Conservation (phyloP, 2,329 filamentous ascomycete genomes). For the Gremmenia infestans region DNA sequence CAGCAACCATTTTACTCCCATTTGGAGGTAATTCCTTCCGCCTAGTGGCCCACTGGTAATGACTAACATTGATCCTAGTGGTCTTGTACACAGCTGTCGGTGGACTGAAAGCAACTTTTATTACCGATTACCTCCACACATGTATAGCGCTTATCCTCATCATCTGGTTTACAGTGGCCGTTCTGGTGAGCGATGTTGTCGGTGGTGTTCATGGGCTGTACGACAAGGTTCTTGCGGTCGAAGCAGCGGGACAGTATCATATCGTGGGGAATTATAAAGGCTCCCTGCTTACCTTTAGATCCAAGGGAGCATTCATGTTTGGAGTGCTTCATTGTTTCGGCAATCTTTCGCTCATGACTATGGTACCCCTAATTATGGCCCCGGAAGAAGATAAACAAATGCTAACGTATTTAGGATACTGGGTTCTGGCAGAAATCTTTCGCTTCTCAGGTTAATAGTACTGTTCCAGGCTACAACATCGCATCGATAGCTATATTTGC, state of each 20-base stretch:
- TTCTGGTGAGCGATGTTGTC: conserved; percentile 39
- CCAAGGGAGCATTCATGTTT: conserved; percentile 35
- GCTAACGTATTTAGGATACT: conserved; percentile 34
- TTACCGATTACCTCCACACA: conserved; percentile 35
- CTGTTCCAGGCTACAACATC: conserved; percentile 38
- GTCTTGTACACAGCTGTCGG: conserved; percentile 18
- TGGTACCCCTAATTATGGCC: conserved; percentile 30
- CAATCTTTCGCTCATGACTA: conserved; percentile 32
- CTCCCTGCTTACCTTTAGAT: conserved; percentile 45
- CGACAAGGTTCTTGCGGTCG: conserved; percentile 35
- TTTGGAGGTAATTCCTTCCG: background rate
- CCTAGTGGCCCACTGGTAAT: background rate
- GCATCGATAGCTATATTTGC: conserved; percentile 44
- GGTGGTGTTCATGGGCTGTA: conserved; percentile 41
- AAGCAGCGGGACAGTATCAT: conserved; percentile 35
- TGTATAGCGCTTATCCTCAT: conserved; percentile 43
- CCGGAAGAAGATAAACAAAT: background rate
- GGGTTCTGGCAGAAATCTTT: conserved; percentile 51
- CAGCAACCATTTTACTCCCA: conserved; percentile 19
- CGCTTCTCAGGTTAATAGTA: conserved; percentile 42
- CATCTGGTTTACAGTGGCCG: conserved; percentile 42
- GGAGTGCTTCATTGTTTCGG: conserved; percentile 44
- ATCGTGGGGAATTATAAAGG: conserved; percentile 43
- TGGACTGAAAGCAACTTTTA: conserved; percentile 20
- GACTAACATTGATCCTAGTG: conserved; percentile 19